Evolutionary conservation across 345 rosid genomes (phyloP), one percentile per base, ranked within the genome.

Genomic region (Barbarea vulgaris): DNA sequence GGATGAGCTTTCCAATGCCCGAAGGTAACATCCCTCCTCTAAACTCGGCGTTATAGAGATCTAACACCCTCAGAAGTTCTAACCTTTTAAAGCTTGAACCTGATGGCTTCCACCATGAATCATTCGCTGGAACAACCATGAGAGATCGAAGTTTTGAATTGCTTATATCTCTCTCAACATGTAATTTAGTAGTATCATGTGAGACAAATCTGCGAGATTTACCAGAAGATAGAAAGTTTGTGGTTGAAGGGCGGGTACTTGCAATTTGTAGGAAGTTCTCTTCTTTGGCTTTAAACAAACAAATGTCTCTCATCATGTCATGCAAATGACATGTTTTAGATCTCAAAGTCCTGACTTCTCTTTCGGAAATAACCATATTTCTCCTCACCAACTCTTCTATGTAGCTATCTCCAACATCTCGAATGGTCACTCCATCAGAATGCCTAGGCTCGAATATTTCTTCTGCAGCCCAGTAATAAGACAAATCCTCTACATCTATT

Each of bases 381-480:
- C 70, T 78, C 15, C 25, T 31, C 2, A 53, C 59, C 21, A 85
- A 64, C 67, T 83, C 80, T 2, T 19, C 52, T 21, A 85, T n/a
- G 56, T 64, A 75, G 30, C 24, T 1, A 3, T 79, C 69, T 2
- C 66, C 85, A 12, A 57, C 76, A 61, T 83, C 76, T 39, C 59
- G 79, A 9, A 47, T 69, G 28, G 3, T 44, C 21, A 28, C 19
- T 34, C 74, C 54, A 66, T 71, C 24, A 4, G 18, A 41, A 19
- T 24, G 0, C 0, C 41, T 50, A 21, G 31, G 27, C 21, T 44
- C 12, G 10, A 0, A 12, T 28, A 85, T 31, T 27, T 85, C 83
- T 56, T 81, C 82, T 4, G 80, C 84, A 39, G 77, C 64, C 89
- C 84, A 86, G 54, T 72, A 54, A 27, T 30, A 56, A 53, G 80